Evolutionary conservation across 805 yeast genomes (phyloP).

Genomic region (Saccharomycodes ludwigii): DNA sequence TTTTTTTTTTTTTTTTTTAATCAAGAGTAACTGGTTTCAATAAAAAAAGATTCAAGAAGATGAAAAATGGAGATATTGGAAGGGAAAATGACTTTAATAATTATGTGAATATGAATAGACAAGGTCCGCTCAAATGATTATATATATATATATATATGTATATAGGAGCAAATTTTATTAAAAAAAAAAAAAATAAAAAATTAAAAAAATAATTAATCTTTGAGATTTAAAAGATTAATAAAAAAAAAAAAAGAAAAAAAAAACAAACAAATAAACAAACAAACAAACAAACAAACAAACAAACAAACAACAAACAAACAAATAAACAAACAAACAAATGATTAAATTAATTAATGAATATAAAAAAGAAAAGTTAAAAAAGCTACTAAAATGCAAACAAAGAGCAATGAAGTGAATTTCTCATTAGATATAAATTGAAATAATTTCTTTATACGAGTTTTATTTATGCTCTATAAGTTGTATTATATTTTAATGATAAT

Average conservation of each 20-base stretch:
- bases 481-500: too few species aligned
- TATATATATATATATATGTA: too few species aligned
- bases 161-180: too few species aligned
- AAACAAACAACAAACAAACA: neutral
- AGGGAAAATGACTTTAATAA: conserved; percentile 1
- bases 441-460: too few species aligned
- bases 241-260: neutral
- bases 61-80: conserved; percentile 1
- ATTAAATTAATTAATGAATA: neutral
- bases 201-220: neutral
- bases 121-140: too few species aligned
- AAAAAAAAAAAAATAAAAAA: too few species aligned
- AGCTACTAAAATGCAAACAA: neutral
- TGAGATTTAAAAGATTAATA: conserved; percentile 1
- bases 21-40: conserved; percentile 4
- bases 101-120: neutral
- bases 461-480: too few species aligned
- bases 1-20: neutral
- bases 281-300: conserved; percentile 1
- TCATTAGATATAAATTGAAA: too few species aligned
- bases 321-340: neutral
- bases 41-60: neutral
- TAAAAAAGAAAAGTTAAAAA: conserved; percentile 2
- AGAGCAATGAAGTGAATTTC: too few species aligned
- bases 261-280: neutral